Base-by-base conservation (phyloP, 2,329 filamentous ascomycete species). In the Penicillium sp. region DNA sequence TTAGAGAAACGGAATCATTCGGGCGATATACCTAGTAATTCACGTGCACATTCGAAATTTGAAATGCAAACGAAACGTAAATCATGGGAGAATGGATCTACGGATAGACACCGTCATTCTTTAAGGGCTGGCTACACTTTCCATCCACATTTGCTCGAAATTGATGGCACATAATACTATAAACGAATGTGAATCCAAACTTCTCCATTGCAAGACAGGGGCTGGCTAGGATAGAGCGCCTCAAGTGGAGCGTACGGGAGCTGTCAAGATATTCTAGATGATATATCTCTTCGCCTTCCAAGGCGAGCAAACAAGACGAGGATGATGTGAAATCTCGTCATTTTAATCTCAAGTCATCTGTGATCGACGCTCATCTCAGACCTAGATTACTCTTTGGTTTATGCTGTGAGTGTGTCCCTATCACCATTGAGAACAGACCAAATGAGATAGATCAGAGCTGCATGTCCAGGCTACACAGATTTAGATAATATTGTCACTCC, bases 181-280 rank as follows among this genome's bases (percentile, higher is more conserved):
- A 37, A 1, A 37, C 13, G 4, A 37, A 37, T 37, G 13, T 14
- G 35, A 5, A 14, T 37, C 13, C 13, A 51, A 26, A 14, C 43
- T 52, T 52, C 22, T 19, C n/a, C 6, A 35, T 58, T 37, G 55
- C 43, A 58, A 43, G 16, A 33, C 55, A 30, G 28, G 4, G 22
- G 16, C 22, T 38, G 16, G 11, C 19, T 33, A 33, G 30, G 10
- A 45, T 49, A 35, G 35, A 43, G 49, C 26, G 6, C 16, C n/a
- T 22, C 25, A 33, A 28, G 19, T 42, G n/a, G 14, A 52, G 16
- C n/a, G 14, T 26, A 4, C 4, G 42, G 40, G 49, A 54, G 46
- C 58, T 49, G 48, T 57, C 33, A 30, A 26, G 3, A 43, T 11
- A 28, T 48, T 22, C 25, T 25, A 16, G 16, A 49, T 38, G 19